Evolutionary conservation across 345 rosid species (phyloP), one percentile per base, ranked within the genome.

Genomic region (Gossypium herbaceum): DNA sequence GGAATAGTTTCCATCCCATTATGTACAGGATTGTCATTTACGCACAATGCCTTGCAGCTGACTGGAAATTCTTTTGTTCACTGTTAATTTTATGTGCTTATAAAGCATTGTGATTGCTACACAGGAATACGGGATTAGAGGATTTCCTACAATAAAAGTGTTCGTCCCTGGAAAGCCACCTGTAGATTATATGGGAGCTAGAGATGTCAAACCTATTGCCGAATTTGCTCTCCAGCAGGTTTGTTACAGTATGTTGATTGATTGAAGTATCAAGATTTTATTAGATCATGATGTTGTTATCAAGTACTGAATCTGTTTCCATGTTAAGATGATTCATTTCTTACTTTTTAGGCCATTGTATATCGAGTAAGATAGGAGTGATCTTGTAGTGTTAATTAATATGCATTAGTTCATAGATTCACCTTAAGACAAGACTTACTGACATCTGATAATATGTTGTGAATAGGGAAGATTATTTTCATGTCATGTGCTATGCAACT

Each of bases 71-170:
- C 57, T 22, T 43, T 52, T 39, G 20, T 11, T 51, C 20, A 12
- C 51, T 39, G 0, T 24, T 27, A n/a, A 34, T 43, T 48, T 73
- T n/a, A 16, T 57, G 48, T 68, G 48, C 48, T 75, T 27, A 48
- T 24, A 57, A 43, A 51, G 10, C 56, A 54, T 17, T 39, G 72
- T 77, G 45, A 44, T 79, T 81, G 34, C 70, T n/a, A 16, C 75
- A 6, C 76, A 95, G 98, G 97, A 94, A 70, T 92, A 91, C 84
- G 98, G 95, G 64, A 93, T 94, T 25, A 85, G 73, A 64, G 98
- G 98, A 76, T 94, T 92, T 81, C 98, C 98, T 19, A 92, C 97
- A 72, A 92, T 94, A 64, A 92, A 94, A 83, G 91, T 92, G 65
- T 94, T 94, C 79, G 88, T 54, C 43, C 97, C 97, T 25, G 98